Evolutionary conservation across 164 flowering plant genomes (phyloP).

Genomic region (Sextonia rubra): DNA sequence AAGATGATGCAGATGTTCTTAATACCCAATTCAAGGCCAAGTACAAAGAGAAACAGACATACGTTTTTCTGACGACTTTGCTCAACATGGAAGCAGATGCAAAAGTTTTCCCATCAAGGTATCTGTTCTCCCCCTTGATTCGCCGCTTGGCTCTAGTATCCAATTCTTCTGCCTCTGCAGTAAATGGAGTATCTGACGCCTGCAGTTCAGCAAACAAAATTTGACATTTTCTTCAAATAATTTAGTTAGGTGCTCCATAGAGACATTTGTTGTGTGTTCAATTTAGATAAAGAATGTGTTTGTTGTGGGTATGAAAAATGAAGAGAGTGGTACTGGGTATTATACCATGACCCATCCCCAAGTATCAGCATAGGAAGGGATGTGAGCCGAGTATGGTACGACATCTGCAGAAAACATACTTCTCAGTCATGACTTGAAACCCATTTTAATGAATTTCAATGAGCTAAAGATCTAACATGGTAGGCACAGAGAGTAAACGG

Average conservation of each 20-base stretch:
- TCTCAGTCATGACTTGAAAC: not conserved
- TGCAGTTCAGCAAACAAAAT: conserved; percentile 14
- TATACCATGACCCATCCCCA: conserved; percentile 99
- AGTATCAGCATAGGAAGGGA: conserved; percentile 93
- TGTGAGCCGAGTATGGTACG: conserved; percentile 85
- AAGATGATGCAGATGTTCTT: not conserved
- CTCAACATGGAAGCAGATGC: conserved; percentile 66
- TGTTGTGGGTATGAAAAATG: no score
- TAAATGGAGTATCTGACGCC: conserved; percentile 84
- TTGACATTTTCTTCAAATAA: not conserved
- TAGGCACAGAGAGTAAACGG: not conserved
- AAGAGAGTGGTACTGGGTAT: not conserved
- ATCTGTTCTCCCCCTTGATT: conserved; percentile 72
- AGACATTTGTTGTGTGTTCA: not conserved
- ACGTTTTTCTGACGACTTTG: conserved; percentile 82
- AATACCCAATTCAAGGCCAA: not conserved
- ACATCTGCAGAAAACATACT: conserved; percentile 60
- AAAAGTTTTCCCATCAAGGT: conserved; percentile 73
- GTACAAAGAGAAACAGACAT: conserved; percentile 14
- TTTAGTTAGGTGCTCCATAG: not conserved
- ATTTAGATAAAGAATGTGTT: not conserved
- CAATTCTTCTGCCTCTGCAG: conserved; percentile 53
- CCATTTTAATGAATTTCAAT: no score
- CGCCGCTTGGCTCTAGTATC: conserved; percentile 65
- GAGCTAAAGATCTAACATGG: no score